Percentiles rank a stretch among this genome's conserved stretches.
phyloP scores from a whole-genome alignment of 2,329 filamentous ascomycete species.

The Cladosporium sp. region DNA sequence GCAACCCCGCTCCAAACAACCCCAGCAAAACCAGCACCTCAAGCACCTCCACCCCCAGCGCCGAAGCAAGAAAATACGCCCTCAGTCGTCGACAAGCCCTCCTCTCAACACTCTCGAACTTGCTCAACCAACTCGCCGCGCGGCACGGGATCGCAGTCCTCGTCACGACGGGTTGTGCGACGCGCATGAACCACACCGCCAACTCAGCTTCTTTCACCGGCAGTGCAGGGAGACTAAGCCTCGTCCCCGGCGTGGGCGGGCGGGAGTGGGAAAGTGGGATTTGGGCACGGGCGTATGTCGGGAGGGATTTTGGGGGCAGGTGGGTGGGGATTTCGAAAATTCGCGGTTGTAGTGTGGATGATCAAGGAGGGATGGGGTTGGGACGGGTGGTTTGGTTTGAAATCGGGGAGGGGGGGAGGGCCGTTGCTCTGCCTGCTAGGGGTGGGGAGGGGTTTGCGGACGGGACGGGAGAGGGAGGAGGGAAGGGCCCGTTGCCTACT shows the following conservation, averaged over 20 bases:
- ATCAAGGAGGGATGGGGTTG: constrained; percentile 38
- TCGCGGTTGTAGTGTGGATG: too few relatives aligned
- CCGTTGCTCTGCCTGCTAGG: too few relatives aligned
- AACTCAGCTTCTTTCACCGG: too few relatives aligned
- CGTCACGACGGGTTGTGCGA: constrained; percentile 74
- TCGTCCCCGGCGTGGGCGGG: constrained; percentile 72
- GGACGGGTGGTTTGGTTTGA: constrained; percentile 49
- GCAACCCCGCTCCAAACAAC: constrained; percentile 26
- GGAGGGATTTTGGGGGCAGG: constrained; percentile 61
- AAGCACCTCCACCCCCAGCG: too few relatives aligned
- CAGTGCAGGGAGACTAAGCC: constrained; percentile 38
- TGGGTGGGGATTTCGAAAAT: constrained; percentile 44
- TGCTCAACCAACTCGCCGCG: constrained; percentile 67
- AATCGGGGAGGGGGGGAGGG: constrained; percentile 32
- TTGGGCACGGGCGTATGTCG: constrained; percentile 69
- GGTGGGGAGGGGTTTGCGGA: background rate
- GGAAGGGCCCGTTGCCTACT: background rate
- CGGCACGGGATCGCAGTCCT: constrained; percentile 69
- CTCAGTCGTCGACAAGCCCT: constrained; percentile 54
- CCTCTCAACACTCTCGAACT: constrained; percentile 59
- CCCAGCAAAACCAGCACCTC: too few relatives aligned
- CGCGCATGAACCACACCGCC: too few relatives aligned
- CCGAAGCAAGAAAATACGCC: constrained; percentile 47
- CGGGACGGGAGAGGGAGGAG: background rate
- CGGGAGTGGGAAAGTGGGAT: constrained; percentile 77